Evolutionary conservation across 1,284 basidiomycete species (phyloP), one percentile per base, ranked within the genome.

Genomic region (Trichosporon inkin): DNA sequence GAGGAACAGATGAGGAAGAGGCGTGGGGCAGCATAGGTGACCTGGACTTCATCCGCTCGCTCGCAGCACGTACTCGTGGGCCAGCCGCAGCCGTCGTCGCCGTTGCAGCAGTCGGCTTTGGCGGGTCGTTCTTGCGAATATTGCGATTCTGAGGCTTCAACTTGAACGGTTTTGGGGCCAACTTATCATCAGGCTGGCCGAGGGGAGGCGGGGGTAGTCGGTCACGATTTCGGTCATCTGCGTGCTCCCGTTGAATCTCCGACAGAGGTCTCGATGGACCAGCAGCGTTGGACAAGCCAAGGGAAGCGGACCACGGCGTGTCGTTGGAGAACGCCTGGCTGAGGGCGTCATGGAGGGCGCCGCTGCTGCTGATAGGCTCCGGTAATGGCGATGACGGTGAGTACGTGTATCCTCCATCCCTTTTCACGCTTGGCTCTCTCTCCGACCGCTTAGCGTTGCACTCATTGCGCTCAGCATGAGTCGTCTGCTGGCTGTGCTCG

Each of bases 81-180:
- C 28, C 28, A 32, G 28, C 5, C 28, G 28, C n/a, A n/a, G n/a
- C n/a, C n/a, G n/a, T n/a, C n/a, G n/a, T 41, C 20, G 40, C 19
- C 10, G 11, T 5, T 2, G 41, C 41, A 20, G 16, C 7, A 3
- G 41, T 22, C 14, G 24, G 44, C n/a, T 17, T 49, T 22, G 22
- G 44, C 22, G 44, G 44, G 8, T 49, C 44, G 10, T 49, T 49
- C 44, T 49, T 49, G 24, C 44, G 44, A 13, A 49, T 24, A 8
- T 49, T 49, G 14, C 44, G 44, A 24, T 49, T 49, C 44, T 28
- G 16, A 14, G 44, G 44, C 44, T 49, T 49, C 16, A 49, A n/a
- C 44, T 49, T 49, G 44, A 49, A 19, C 6, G 44, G 44, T 10
- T 49, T 49, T 4, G 44, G 44, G 14, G 44, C 44, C 13, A 49